These are phyloP conservation scores for Fusarium sp. DNA, from an alignment of 2,329 filamentous ascomycete species.

Conservation along the genomic window DNA sequence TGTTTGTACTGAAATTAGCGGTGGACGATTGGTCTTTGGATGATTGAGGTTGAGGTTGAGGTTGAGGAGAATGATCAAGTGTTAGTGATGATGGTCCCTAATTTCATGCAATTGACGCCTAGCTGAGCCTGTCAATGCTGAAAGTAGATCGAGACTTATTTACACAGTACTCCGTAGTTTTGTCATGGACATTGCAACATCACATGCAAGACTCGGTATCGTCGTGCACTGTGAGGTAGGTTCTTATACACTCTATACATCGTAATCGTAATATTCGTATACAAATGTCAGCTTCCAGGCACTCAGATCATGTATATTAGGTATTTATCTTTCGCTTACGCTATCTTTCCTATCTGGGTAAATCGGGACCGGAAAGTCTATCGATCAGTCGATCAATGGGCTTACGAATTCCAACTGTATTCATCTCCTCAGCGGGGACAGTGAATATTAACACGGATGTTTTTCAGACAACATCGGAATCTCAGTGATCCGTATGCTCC, in stretches of 20 bases:
- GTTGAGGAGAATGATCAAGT: background rate
- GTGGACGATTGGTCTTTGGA: conserved; percentile 1
- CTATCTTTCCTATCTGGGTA: conserved; percentile 16
- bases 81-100: background rate
- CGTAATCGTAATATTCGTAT: conserved; percentile 12
- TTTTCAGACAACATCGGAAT: conserved; percentile 11
- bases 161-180: background rate
- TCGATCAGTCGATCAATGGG: conserved; percentile 22
- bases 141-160: conserved; percentile 3
- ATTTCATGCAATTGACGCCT: background rate
- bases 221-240: background rate
- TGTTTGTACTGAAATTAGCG: conserved; percentile 27
- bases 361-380: conserved; percentile 1
- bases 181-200: background rate
- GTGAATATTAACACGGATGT: background rate
- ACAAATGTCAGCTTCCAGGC: background rate
- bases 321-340: background rate
- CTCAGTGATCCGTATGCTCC: conserved; percentile 23
- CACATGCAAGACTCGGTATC: background rate
- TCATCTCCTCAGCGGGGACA: background rate
- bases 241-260: background rate
- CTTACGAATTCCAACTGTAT: background rate
- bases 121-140: background rate
- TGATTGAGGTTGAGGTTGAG: background rate
- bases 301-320: background rate